Evolutionary conservation across 495 filamentous ascomycete species (phyloP).

Genomic region (Penicillium longicatenatum): DNA sequence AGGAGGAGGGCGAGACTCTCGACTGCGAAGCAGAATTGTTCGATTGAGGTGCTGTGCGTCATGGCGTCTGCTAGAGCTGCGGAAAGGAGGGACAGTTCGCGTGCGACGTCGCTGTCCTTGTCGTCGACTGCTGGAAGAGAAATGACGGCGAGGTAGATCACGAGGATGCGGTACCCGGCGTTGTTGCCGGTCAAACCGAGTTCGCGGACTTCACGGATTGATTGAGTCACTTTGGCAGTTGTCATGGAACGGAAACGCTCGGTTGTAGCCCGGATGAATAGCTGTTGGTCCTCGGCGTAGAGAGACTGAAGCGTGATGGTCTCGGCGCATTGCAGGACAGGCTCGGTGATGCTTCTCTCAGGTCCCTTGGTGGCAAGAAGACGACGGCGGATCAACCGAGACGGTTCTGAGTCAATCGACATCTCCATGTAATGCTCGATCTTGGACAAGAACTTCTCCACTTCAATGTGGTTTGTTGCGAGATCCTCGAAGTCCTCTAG

Average conservation of each 20-base stretch:
- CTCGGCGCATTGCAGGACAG: conserved; percentile 39
- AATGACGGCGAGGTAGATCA: conserved; percentile 40
- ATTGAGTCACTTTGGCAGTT: conserved; percentile 26
- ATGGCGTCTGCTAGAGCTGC: conserved; percentile 34
- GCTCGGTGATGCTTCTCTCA: conserved; percentile 33
- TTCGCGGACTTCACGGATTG: conserved; percentile 37
- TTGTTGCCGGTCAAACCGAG: conserved; percentile 36
- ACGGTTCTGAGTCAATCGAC: conserved; percentile 39
- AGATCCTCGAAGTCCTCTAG: conserved; percentile 50
- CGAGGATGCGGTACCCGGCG: conserved; percentile 37
- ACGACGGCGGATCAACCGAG: conserved; percentile 41
- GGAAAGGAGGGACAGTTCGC: conserved; percentile 40
- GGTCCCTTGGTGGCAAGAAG: conserved; percentile 38
- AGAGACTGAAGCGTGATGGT: conserved; percentile 40
- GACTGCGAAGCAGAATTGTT: conserved; percentile 58
- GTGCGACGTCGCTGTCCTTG: conserved; percentile 38
- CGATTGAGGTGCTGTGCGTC: conserved; percentile 41
- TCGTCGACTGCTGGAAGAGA: conserved; percentile 39
- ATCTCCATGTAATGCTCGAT: conserved; percentile 44
- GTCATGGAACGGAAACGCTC: conserved; percentile 42
- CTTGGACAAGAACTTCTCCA: conserved; percentile 42
- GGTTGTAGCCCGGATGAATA: conserved; percentile 42
- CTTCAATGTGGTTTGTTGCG: conserved; percentile 36
- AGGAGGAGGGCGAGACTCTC: conserved; percentile 60
- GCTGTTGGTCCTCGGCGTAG: conserved; percentile 46